Base-by-base conservation (phyloP, 768 basidiomycete genomes). In the Pisolithus sp. region DNA sequence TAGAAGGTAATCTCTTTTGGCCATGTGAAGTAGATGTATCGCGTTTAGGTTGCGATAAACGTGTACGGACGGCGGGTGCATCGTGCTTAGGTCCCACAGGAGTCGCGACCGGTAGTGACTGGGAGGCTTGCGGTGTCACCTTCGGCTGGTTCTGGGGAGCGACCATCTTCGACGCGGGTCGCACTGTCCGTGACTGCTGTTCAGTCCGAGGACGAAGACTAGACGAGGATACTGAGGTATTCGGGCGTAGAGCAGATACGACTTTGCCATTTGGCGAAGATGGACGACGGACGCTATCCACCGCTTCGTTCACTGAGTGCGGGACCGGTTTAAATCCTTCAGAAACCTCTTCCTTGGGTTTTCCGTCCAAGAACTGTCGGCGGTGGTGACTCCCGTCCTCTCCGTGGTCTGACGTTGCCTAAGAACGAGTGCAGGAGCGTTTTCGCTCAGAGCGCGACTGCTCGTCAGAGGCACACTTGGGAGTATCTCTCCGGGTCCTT, bases 311-410 rank as follows among this genome's bases (percentile, higher is more conserved):
- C 48, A 48, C 21, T 5, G 53, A 44, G 8, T 57, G 38, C 40
- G 26, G n/a, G 45, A 46, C 56, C 1, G 57, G 68, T 41, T 18
- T 52, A 58, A 82, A 83, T 28, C 80, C 80, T 17, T 78, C 80
- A 28, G 81, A 62, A 57, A 83, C 81, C 26, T 28, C 28, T 26
- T 18, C 15, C 43, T 45, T 44, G 42, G 13, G 18, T n/a, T 44
- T 45, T 15, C 17, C 7, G 7, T 26, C 55, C 53, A 41, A 50
- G 42, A 37, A 13, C 24, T 2, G 9, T 26, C 20, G 24, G 15
- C 10, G 2, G 24, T 26, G 23, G 43, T 17, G 43, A 17, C 7
- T 28, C 9, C 15, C 10, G 40, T 21, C 40, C 5, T 41, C 40
- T n/a, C n/a, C 40, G 8, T 8, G 10, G 8, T 21, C 21, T 41